Evolutionary conservation across 2,329 filamentous ascomycete species (phyloP).

Genomic region (Alternaria longipes): DNA sequence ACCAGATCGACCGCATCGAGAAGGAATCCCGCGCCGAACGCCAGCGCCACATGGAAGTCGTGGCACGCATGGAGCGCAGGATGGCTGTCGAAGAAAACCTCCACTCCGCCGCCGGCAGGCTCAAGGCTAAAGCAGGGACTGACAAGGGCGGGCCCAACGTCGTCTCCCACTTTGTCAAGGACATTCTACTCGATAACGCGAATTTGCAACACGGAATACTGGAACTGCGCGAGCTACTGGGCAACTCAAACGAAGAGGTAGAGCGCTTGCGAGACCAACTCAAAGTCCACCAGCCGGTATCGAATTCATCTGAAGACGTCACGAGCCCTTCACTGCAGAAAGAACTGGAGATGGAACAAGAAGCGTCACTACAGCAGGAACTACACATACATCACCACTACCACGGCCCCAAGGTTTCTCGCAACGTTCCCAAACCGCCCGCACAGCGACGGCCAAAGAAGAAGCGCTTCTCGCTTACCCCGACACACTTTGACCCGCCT

Average conservation of each 20-base stretch:
- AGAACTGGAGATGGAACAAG: constrained; percentile 66
- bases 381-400: constrained; percentile 96
- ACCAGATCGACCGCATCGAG: constrained; percentile 89
- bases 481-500: constrained; percentile 59
- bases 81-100: constrained; percentile 84
- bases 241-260: constrained; percentile 93
- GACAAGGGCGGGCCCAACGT: constrained; percentile 71
- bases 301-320: constrained; percentile 36
- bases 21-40: constrained; percentile 81
- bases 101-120: constrained; percentile 77
- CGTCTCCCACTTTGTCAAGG: constrained; percentile 95
- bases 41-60: constrained; percentile 80
- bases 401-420: constrained; percentile 62
- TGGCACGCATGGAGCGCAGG: constrained; percentile 84
- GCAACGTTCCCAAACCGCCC: constrained; percentile 58
- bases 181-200: constrained; percentile 93
- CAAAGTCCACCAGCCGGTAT: constrained; percentile 76
- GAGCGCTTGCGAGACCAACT: constrained; percentile 85
- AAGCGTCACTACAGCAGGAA: constrained; percentile 58
- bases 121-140: constrained; percentile 74
- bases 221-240: constrained; percentile 88
- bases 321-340: constrained; percentile 67
- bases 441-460: constrained; percentile 68
- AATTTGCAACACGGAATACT: constrained; percentile 91
- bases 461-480: constrained; percentile 73